Base-by-base conservation (phyloP, 768 basidiomycete genomes). In the Lepiota brunneoincarnata region DNA sequence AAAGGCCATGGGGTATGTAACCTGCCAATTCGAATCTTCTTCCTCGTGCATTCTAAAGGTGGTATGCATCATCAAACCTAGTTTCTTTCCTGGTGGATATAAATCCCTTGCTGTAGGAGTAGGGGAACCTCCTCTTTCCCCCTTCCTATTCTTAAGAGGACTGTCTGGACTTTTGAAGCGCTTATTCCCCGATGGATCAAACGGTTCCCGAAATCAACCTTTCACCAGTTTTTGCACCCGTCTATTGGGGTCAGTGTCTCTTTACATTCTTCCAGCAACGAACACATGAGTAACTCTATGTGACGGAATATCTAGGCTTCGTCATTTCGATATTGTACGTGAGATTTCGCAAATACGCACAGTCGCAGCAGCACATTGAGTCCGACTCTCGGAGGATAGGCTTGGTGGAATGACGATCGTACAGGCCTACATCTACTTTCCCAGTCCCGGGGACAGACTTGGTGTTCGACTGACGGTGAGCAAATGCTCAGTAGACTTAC, bases 351-450 rank as follows among this genome's bases (percentile, higher is more conserved):
- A 35, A 38, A 5, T 14, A 11, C 31, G 15, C 42, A 36, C 35
- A 40, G 15, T 18, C n/a, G n/a, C n/a, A n/a, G n/a, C 10, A 5
- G 24, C 9, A 18, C 41, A n/a, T 42, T 15, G 45, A 28, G 15
- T n/a, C 23, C 21, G 12, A 21, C 36, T 5, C 2, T 15, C 51
- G 17, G 40, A 7, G 14, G 5, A 17, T 37, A 76, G 75, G 26
- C 60, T 75, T 5, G 68, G 66, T 12, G 75, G 75, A 17, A 73
- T 75, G 40, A 72, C 69, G 4, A 64, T 75, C 23, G 62, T 75
- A 34, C 75, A 77, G 57, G 73, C 71, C 5, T 75, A 73, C 43
- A 61, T 71, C 11, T 76, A 75, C 59, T 75, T 76, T 50, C 64
- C 69, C 5, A 59, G 57, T 20, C 45, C 57, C 6, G 59, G 62